These are phyloP conservation scores for Capsaspora owczarzaki DNA, from an alignment of 78 protist species.

Conservation along the genomic window DNA sequence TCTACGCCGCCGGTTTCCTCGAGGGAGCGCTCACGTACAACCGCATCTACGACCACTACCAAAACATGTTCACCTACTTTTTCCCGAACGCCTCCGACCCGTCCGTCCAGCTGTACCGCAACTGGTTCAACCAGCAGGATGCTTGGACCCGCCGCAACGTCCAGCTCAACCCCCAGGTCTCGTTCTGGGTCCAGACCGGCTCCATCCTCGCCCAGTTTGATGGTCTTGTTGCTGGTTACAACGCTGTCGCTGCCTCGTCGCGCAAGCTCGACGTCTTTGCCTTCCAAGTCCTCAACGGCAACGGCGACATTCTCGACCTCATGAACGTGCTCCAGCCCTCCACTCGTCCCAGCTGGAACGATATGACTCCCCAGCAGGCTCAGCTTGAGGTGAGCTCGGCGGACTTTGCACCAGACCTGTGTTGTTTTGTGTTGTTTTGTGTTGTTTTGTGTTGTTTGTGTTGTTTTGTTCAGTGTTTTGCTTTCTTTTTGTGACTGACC, in stretches of 20 bases:
- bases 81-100: conserved; percentile 6
- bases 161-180: background rate
- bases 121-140: conserved; percentile 19
- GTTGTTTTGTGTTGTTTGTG: too few species aligned
- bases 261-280: conserved; percentile 19
- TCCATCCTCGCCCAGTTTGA: conserved; percentile 18
- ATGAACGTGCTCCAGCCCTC: conserved; percentile 4
- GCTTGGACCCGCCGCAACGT: conserved; percentile 14
- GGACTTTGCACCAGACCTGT: too few species aligned
- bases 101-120: background rate
- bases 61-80: conserved; percentile 18
- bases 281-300: conserved; percentile 26
- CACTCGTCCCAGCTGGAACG: background rate
- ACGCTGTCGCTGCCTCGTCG: background rate
- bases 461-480: too few species aligned
- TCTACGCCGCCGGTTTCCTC: conserved; percentile 50
- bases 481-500: too few species aligned
- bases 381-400: too few species aligned
- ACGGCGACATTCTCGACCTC: conserved; percentile 41
- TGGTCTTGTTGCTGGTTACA: conserved; percentile 18
- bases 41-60: conserved; percentile 29
- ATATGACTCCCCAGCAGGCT: too few species aligned
- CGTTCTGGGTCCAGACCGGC: conserved; percentile 49
- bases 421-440: too few species aligned
- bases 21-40: conserved; percentile 42